Evolutionary conservation across 1,139 yeast species (phyloP), one percentile per base, ranked within the genome.

Genomic region (Blastobotrys elegans): DNA sequence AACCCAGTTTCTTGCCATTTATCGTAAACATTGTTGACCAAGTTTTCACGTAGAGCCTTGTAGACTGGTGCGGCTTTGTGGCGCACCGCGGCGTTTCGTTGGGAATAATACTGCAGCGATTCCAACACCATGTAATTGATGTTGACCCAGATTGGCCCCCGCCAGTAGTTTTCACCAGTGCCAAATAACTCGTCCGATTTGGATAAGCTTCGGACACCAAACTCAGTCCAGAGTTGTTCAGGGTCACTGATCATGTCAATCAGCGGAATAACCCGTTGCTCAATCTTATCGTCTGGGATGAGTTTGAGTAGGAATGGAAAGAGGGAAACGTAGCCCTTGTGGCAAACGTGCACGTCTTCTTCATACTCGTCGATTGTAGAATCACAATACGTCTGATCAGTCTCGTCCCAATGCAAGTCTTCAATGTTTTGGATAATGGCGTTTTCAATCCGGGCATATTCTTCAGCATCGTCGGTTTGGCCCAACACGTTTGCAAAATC

Each of bases 141-240:
- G 63, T 89, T 86, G 57, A 89, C 72, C 98, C 98, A 94, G 37
- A 92, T 75, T 17, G 96, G 90, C 0, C 97, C 94, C 52, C 96
- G 76, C 99, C 99, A 92, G 69, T 92, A 92, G 65, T 92, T 83
- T 59, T 94, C 98, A 8, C 76, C 92, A 0, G 82, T 78, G 51
- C 84, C 85, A 65, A 84, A 92, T 51, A 64, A 69, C 27, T 70
- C 70, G 59, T 86, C 92, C 7, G 75, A 62, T 58, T 79, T 81
- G 1, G 97, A 86, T 34, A 92, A 71, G 1, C 96, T 85, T 55
- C 96, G 74, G 40, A 94, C 71, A 13, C 98, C 99, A 58, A 65
- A 88, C 1, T 76, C 76, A 1, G 90, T 71, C 87, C 95, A 90
- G 48, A 94, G 67, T 58, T 82, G 80, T 11, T 80, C 77, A 1